Base-by-base conservation (phyloP, 225 moss, liverwort and hornwort genomes). In the Polytrichum formosum region DNA sequence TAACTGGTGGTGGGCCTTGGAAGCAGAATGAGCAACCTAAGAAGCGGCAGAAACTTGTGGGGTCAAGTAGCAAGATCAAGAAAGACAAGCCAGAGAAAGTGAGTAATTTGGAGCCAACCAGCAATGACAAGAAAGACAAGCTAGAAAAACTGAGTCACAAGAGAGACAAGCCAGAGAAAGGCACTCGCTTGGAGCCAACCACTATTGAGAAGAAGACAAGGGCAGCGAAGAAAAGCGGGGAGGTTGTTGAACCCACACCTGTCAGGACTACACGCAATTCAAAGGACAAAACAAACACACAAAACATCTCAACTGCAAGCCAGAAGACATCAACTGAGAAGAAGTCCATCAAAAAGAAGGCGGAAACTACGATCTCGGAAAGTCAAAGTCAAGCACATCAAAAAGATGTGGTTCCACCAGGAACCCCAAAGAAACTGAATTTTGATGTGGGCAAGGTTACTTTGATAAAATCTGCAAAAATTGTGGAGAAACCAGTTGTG, bases 1-100 rank as follows among this genome's bases (percentile, higher is more conserved):
- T 54, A 55, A 67, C 56, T 30, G 60, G 60, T 63, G 63, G 62
- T n/a, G 70, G 77, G 63, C 37, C 16, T 18, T 59, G 10, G 23
- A 22, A 63, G 63, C 80, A 83, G 83, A 76, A 74, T 54, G 83
- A 81, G 59, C 74, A 66, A 35, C 74, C 74, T 63, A 78, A 66
- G 72, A 87, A 83, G 78, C 81, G 87, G 67, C 72, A 69, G 46
- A 80, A 30, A 76, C 7, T 29, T 6, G 80, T 55, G 67, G 74
- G 58, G 18, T 60, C 64, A 33, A 76, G 19, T 53, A 74, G 63
- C 55, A 46, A n/a, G 26, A 64, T 37, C 23, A 54, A 53, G 31
- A 74, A 25, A 21, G 55, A 55, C 55, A 74, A 23, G 25, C 67
- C 72, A 56, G 77, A 73, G 23, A 66, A 64, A 59, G 7, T 37